Percentiles rank a stretch among this genome's conserved stretches.
Evolutionary conservation across 257 asterid species (phyloP).

Genomic region (Scutellaria galericulata): DNA sequence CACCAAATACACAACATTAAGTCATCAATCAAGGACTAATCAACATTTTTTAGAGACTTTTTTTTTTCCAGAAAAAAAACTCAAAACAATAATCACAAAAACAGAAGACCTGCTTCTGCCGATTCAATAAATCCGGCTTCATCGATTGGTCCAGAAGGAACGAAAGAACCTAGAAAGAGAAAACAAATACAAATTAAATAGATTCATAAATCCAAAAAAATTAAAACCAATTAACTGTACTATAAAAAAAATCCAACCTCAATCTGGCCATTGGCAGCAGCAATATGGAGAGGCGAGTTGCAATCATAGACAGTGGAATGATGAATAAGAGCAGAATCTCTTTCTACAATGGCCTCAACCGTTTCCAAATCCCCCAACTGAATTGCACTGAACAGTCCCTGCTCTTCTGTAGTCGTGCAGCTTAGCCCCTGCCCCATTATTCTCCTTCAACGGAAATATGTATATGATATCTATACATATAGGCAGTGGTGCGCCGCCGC

Average conservation of each 20-base stretch:
- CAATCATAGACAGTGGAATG: slow-evolving; percentile 64
- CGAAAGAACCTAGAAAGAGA: slow-evolving; percentile 59
- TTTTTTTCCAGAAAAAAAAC: neutral
- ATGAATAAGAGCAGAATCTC: slow-evolving; percentile 51
- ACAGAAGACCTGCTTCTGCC: slow-evolving; percentile 70
- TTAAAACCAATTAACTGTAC: neutral
- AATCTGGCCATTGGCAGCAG: slow-evolving; percentile 93
- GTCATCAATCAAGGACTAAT: slow-evolving; percentile 18
- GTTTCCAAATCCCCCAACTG: slow-evolving; percentile 71
- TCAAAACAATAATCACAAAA: neutral
- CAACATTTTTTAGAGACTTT: neutral
- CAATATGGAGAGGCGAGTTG: slow-evolving; percentile 78
- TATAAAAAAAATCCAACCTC: slow-evolving; percentile 55
- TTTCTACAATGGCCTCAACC: slow-evolving; percentile 53
- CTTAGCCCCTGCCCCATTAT: slow-evolving; percentile 93
- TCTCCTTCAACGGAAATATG: neutral
- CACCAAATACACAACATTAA: slow-evolving; percentile 21
- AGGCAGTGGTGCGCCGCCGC: neutral
- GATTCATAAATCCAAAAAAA: neutral
- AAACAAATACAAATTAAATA: slow-evolving; percentile 27
- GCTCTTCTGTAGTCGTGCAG: slow-evolving; percentile 65
- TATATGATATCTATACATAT: neutral
- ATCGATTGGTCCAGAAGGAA: slow-evolving; percentile 68
- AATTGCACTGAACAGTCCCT: slow-evolving; percentile 67
- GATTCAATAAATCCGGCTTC: slow-evolving; percentile 78